Percentiles rank a stretch among this genome's conserved stretches.
phyloP scores from a whole-genome alignment of 768 basidiomycete genomes.

The Sporobolomyces roseus region DNA sequence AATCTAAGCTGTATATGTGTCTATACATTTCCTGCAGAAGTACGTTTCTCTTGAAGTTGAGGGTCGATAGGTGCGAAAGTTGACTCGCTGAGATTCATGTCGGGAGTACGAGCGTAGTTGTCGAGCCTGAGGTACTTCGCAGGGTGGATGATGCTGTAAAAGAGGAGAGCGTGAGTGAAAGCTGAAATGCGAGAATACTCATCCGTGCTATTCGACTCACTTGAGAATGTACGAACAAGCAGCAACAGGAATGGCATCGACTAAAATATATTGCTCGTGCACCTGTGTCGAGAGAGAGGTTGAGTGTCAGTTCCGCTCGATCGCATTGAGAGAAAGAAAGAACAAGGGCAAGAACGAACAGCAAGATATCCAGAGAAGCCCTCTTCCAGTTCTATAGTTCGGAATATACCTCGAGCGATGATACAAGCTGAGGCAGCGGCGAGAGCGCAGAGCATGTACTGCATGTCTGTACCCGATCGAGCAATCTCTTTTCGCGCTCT shows the following conservation, averaged over 20 bases:
- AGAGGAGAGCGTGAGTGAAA: not conserved
- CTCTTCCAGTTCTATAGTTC: slow-evolving; percentile 24
- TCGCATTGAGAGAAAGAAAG: too few species aligned
- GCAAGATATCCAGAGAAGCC: slow-evolving; percentile 26
- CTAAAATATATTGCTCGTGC: slow-evolving; percentile 9
- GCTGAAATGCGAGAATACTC: not conserved
- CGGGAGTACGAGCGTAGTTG: not conserved
- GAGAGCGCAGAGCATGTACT: slow-evolving; percentile 11
- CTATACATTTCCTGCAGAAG: too few species aligned
- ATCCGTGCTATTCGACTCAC: not conserved
- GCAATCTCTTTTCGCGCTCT: not conserved
- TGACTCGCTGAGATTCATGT: too few species aligned
- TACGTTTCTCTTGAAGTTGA: too few species aligned
- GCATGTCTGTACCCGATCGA: not conserved
- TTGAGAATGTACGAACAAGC: slow-evolving; percentile 16
- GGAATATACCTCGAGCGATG: slow-evolving; percentile 34
- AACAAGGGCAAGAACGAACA: too few species aligned
- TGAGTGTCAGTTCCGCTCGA: too few species aligned
- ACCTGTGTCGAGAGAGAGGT: not conserved
- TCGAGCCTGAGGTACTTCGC: not conserved
- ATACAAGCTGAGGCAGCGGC: not conserved
- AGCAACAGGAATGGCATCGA: slow-evolving; percentile 23
- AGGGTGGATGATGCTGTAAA: not conserved
- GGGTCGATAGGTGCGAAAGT: too few species aligned
- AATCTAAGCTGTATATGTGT: too few species aligned